Base-by-base conservation (phyloP, 768 basidiomycete genomes). In the Mrakia blollopis region DNA sequence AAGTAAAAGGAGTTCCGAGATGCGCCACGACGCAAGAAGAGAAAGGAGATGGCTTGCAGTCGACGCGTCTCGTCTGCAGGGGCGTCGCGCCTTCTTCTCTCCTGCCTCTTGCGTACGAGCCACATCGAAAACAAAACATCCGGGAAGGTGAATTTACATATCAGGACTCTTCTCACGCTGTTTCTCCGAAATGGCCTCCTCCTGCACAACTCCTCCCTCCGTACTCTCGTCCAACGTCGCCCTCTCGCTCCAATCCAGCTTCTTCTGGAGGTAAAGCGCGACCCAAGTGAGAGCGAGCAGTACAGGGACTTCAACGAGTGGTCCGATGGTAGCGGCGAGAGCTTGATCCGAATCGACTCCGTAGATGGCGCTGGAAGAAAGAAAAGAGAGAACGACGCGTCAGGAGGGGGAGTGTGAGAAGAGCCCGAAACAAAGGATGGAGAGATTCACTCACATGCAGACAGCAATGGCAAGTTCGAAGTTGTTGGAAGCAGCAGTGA, bases 381-480 rank as follows among this genome's bases (percentile, higher is more conserved):
- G 23, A 16, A 72, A 39, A 18, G 13, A 7, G 37, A 57, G 13
- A 52, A n/a, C 5, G 4, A 60, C 23, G 25, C 37, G 30, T 30
- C 37, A 54, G 71, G 3, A 21, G 47, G 57, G 30, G 16, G 18
- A 39, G 54, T 7, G 6, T 5, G 57, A 72, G 52, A 50, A 23
- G 25, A 25, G 39, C 2, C 2, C 8, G 30, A 16, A 23, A 7
- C 32, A 50, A 50, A 25, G 69, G 25, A 16, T 21, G n/a, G n/a
- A 35, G n/a, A 32, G n/a, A 28, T 2, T 35, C 1, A 69, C 50
- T 28, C 47, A 71, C 47, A 75, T 60, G 35, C 47, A 50, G 47
- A 50, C 89, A 0, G 93, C 92, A 73, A 94, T 94, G 0, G 92
- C 91, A 0, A 93, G 86, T 84, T 93, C 91, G 87, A 91, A 80